These are phyloP conservation scores for Zea luxurians DNA, from an alignment of 176 grass and related monocot genomes.

Conservation along the genomic window DNA sequence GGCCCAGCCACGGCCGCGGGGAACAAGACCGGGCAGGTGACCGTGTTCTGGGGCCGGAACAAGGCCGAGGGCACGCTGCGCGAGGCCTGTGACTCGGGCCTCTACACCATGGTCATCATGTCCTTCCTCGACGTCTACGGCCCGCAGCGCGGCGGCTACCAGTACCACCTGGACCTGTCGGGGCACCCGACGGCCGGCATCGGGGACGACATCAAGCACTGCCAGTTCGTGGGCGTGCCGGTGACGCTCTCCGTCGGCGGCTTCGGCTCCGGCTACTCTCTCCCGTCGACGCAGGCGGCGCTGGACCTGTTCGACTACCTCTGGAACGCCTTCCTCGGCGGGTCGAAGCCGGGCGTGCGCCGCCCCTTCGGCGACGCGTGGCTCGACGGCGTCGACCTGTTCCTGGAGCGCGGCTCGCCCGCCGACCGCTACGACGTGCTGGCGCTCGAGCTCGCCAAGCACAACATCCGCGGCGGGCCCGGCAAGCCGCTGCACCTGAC, in stretches of 20 bases:
- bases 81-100: slow-evolving; percentile 12
- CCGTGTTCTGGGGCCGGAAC: slow-evolving; percentile 38
- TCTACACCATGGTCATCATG: slow-evolving; percentile 28
- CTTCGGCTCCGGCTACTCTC: slow-evolving; percentile 21
- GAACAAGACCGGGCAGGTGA: slow-evolving; percentile 33
- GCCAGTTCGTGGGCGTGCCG: neutral
- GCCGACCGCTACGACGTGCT: slow-evolving; percentile 27
- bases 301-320: slow-evolving; percentile 21
- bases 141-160: neutral
- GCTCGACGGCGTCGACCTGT: slow-evolving; percentile 30
- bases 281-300: neutral
- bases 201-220: slow-evolving; percentile 39
- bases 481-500: slow-evolving; percentile 40
- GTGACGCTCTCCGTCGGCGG: slow-evolving; percentile 22
- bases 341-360: neutral
- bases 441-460: slow-evolving; percentile 34
- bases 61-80: slow-evolving; percentile 22
- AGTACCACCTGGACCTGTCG: slow-evolving; percentile 2
- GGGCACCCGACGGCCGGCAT: slow-evolving; percentile 9
- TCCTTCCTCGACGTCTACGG: slow-evolving; percentile 34
- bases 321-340: slow-evolving; percentile 33
- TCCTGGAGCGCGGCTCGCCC: slow-evolving; percentile 1
- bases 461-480: slow-evolving; percentile 25
- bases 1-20: neutral
- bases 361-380: slow-evolving; percentile 31